Conservation (phyloP, 140 eudicot genomes). For the Cichorium intybus region DNA sequence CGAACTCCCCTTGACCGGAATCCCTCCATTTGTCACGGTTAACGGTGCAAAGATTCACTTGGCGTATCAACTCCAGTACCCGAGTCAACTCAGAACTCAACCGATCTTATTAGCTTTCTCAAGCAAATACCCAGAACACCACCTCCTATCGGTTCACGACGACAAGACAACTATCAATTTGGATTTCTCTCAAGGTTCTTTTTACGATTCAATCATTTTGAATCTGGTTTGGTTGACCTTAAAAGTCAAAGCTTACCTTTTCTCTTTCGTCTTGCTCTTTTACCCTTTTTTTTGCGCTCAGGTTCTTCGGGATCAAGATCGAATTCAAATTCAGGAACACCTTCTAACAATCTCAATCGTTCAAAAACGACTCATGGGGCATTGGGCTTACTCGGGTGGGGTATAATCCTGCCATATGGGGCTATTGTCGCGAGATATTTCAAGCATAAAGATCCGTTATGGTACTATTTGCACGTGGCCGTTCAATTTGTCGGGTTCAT, state of each 20-base stretch:
- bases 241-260: not conserved
- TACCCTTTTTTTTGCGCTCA: conserved; percentile 16
- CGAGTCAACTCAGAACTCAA: conserved; percentile 46
- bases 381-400: conserved; percentile 80
- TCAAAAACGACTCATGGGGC: conserved; percentile 69
- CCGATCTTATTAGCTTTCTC: conserved; percentile 67
- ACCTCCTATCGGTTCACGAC: conserved; percentile 62
- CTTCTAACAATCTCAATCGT: conserved; percentile 26
- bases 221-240: conserved; percentile 3
- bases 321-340: conserved; percentile 17
- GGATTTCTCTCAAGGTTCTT: conserved; percentile 78
- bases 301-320: conserved; percentile 37
- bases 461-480: conserved; percentile 71
- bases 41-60: conserved; percentile 68
- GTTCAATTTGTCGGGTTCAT: conserved; percentile 77
- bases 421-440: conserved; percentile 80
- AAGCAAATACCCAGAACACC: conserved; percentile 58
- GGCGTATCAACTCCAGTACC: conserved; percentile 73
- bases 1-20: conserved; percentile 61
- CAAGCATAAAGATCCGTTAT: conserved; percentile 61
- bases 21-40: conserved; percentile 73
- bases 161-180: conserved; percentile 63
- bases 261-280: not conserved
- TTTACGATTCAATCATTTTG: not conserved
- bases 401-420: conserved; percentile 73